A percentile compares a stretch with the other conserved stretches of the same genome.
These are phyloP conservation scores for Mycena citricolor DNA, from an alignment of 1,284 basidiomycete species.

Conservation along the genomic window DNA sequence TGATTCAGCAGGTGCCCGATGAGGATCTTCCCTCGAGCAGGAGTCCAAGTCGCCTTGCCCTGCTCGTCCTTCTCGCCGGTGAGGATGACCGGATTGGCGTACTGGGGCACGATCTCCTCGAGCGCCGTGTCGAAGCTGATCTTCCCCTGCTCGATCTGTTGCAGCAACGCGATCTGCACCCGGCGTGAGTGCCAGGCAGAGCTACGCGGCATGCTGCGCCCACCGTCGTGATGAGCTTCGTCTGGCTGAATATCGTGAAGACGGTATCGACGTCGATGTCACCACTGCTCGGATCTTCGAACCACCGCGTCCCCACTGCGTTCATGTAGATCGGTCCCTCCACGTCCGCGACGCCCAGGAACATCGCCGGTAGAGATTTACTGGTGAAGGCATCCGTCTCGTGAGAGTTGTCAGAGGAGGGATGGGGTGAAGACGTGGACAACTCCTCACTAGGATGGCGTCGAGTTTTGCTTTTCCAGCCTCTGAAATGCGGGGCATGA, in stretches of 20 bases:
- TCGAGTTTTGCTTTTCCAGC: too few species aligned
- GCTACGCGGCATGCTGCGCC: too few species aligned
- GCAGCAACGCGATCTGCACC: constrained; percentile 32
- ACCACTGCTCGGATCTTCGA: constrained; percentile 29
- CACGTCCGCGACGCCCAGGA: constrained; percentile 31
- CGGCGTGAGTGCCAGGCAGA: too few species aligned
- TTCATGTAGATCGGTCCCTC: constrained; percentile 32
- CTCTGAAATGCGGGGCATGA: too few species aligned
- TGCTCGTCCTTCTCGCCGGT: constrained; percentile 11
- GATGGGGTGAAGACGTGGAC: too few species aligned
- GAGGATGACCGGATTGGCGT: constrained; percentile 30
- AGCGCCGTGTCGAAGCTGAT: constrained; percentile 29
- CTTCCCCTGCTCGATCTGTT: constrained; percentile 33
- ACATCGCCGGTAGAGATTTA: constrained; percentile 27
- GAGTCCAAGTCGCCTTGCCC: constrained; percentile 2
- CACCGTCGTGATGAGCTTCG: constrained; percentile 34
- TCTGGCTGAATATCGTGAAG: constrained; percentile 38
- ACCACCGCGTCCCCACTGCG: constrained; percentile 26
- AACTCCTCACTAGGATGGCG: too few species aligned
- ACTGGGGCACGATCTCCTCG: constrained; percentile 30
- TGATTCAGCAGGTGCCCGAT: constrained; percentile 34
- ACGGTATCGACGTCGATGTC: constrained; percentile 31
- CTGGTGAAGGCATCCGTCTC: too few species aligned
- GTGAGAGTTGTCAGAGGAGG: too few species aligned
- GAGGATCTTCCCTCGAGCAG: constrained; percentile 24